Percentiles rank a stretch among this genome's conserved stretches.
Evolutionary conservation across 148 eudicot species (phyloP).

Genomic region (Diospyros kaki): DNA sequence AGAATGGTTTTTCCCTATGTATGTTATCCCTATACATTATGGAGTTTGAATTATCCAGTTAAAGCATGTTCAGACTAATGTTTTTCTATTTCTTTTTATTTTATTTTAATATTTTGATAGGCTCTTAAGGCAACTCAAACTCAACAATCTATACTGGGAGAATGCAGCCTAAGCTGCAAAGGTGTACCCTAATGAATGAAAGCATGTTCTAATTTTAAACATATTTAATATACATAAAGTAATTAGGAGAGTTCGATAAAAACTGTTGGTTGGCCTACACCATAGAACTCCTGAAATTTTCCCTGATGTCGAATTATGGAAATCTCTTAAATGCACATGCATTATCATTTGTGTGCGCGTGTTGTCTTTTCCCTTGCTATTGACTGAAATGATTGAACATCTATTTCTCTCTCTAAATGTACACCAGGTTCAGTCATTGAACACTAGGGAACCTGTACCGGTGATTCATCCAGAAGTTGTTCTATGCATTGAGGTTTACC

Average conservation of each 20-base stretch:
- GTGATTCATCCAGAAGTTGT: slow-evolving; percentile 59
- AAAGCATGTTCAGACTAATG: too few species aligned
- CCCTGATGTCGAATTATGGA: background rate
- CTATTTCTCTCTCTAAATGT: slow-evolving; percentile 6
- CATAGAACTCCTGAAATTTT: background rate
- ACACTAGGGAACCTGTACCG: slow-evolving; percentile 35
- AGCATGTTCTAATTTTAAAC: background rate
- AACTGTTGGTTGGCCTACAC: background rate
- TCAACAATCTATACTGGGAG: too few species aligned
- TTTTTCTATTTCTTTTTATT: too few species aligned
- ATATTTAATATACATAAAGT: background rate
- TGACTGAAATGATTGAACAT: background rate
- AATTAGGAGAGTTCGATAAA: background rate
- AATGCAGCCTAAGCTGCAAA: too few species aligned
- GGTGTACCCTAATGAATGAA: background rate
- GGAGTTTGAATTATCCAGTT: too few species aligned
- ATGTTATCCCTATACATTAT: too few species aligned
- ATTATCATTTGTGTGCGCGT: background rate
- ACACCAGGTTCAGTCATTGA: slow-evolving; percentile 48
- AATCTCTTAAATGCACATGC: background rate
- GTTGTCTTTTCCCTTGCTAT: background rate
- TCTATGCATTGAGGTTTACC: slow-evolving; percentile 75
- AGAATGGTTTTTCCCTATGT: too few species aligned
- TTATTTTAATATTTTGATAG: too few species aligned
- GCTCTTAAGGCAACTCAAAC: too few species aligned